Percentiles rank a stretch among this genome's conserved stretches.
Conservation (phyloP, 768 basidiomycete species). For the Omphalotus guepiniiformis region DNA sequence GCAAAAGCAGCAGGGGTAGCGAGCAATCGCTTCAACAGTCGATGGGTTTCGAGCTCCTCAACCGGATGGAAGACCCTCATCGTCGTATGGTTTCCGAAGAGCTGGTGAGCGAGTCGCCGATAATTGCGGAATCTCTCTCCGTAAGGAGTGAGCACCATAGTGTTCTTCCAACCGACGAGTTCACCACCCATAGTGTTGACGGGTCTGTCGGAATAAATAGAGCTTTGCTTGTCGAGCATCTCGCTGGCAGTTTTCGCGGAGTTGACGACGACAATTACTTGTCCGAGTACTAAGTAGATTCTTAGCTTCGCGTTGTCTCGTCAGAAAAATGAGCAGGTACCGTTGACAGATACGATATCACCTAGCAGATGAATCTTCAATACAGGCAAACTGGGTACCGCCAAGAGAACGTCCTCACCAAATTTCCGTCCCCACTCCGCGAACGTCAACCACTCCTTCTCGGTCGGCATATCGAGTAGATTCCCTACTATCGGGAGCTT, state of each 20-base stretch:
- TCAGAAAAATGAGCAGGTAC: no score
- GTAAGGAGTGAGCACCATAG: conserved; percentile 22
- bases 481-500: conserved; percentile 17
- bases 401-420: conserved; percentile 9
- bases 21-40: conserved; percentile 35
- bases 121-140: conserved; percentile 36
- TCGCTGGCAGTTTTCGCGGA: conserved; percentile 24
- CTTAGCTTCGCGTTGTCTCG: no score
- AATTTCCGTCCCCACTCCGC: conserved; percentile 16
- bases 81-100: conserved; percentile 33
- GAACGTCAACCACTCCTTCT: conserved; percentile 15
- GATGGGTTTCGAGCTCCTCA: conserved; percentile 35
- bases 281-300: conserved; percentile 25
- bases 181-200: conserved; percentile 16
- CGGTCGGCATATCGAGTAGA: conserved; percentile 13
- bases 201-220: conserved; percentile 39
- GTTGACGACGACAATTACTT: conserved; percentile 33
- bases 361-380: not conserved
- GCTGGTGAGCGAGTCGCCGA: conserved; percentile 37
- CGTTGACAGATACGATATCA: conserved; percentile 1
- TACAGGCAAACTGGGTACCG: not conserved
- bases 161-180: conserved; percentile 9
- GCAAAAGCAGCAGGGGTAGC: conserved; percentile 28
- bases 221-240: conserved; percentile 38
- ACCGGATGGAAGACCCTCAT: conserved; percentile 35